These are phyloP conservation scores for Cardiosporidium cionae DNA, from an alignment of 169 alveolate genomes.

Conservation along the genomic window DNA sequence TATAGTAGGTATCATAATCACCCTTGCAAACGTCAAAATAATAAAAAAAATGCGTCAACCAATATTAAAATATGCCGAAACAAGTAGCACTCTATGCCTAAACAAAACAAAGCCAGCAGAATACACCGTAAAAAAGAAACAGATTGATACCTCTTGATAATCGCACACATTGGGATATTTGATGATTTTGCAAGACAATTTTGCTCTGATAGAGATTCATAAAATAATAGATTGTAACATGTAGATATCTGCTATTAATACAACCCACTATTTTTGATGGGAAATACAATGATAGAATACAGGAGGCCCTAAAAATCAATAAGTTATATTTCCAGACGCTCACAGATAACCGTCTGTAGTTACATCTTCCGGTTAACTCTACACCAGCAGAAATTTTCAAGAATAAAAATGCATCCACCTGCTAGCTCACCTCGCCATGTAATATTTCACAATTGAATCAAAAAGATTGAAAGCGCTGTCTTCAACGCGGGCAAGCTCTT, in stretches of 20 bases:
- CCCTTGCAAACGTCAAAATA: neutral
- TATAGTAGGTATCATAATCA: neutral
- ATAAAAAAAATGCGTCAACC: neutral
- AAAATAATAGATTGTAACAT: neutral
- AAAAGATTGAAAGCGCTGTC: constrained; percentile 71
- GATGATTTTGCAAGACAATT: constrained; percentile 69
- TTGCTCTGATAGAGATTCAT: constrained; percentile 48
- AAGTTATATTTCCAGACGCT: neutral
- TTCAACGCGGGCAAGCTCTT: constrained; percentile 75
- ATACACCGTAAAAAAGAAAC: neutral
- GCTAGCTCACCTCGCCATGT: constrained; percentile 46
- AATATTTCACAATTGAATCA: constrained; percentile 70
- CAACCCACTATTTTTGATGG: neutral
- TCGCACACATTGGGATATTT: constrained; percentile 71
- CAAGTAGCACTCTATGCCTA: neutral
- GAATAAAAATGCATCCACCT: neutral
- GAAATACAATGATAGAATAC: neutral
- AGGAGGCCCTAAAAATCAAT: neutral
- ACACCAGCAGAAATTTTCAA: neutral
- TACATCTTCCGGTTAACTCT: neutral
- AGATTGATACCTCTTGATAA: constrained; percentile 54
- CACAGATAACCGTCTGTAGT: neutral
- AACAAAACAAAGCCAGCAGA: neutral
- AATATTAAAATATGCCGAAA: neutral
- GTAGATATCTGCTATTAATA: neutral